A percentile compares a stretch with the other conserved stretches of the same genome.
phyloP scores from a whole-genome alignment of 2,329 filamentous ascomycete genomes.

The Magnaporthiopsis rhizophila region DNA sequence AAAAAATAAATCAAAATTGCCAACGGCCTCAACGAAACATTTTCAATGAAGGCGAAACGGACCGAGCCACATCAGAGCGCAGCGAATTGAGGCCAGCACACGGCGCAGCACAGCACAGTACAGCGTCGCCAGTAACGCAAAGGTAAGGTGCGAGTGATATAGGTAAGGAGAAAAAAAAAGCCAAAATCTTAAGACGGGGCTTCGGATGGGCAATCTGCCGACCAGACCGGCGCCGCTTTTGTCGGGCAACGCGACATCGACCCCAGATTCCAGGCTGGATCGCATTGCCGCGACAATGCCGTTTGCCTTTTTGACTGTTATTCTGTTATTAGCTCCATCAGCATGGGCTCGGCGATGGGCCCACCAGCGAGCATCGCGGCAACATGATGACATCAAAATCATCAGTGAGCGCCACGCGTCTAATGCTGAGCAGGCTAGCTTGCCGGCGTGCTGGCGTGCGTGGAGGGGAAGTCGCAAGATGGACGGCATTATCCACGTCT shows the following conservation, averaged over 20 bases:
- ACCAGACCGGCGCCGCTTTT: neutral
- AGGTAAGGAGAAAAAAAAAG: neutral
- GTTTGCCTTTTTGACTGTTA: neutral
- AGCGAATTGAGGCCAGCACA: too few species aligned
- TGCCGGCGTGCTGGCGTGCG: too few species aligned
- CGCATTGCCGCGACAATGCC: neutral
- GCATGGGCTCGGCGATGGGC: neutral
- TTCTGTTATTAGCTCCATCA: neutral
- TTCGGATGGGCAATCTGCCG: neutral
- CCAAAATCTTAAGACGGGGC: neutral
- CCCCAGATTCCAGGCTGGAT: neutral
- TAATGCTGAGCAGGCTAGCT: too few species aligned
- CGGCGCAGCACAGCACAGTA: neutral
- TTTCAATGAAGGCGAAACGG: neutral
- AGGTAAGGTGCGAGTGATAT: too few species aligned
- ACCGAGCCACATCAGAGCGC: neutral
- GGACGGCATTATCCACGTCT: neutral
- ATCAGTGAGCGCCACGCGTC: neutral
- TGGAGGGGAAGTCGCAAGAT: too few species aligned
- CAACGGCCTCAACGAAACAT: neutral
- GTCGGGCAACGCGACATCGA: neutral
- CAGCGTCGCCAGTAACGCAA: too few species aligned
- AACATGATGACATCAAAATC: neutral
- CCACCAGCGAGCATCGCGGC: neutral
- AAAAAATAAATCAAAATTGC: neutral